These are phyloP conservation scores for Pyrenula massariospora DNA, from an alignment of 495 filamentous ascomycete genomes.

Conservation along the genomic window DNA sequence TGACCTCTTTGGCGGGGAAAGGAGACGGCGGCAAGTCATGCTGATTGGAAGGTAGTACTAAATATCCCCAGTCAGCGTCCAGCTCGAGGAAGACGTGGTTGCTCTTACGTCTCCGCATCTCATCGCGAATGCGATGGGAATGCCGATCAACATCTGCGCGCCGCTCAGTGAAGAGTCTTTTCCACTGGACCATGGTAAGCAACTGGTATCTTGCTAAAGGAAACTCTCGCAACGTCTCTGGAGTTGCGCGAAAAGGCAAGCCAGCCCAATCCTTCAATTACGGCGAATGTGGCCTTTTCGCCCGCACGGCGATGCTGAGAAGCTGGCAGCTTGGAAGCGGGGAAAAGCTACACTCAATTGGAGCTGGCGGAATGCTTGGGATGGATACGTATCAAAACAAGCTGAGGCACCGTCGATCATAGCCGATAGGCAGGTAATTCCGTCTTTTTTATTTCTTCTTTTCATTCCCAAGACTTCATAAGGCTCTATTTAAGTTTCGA, in stretches of 20 bases:
- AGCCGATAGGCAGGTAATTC: too few relatives aligned
- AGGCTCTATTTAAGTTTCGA: too few relatives aligned
- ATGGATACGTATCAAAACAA: too few relatives aligned
- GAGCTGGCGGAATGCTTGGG: too few relatives aligned
- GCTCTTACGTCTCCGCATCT: slow-evolving; percentile 9
- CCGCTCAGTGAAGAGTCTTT: slow-evolving; percentile 19
- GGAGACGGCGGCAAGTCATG: slow-evolving; percentile 43
- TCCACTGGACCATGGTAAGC: slow-evolving; percentile 28
- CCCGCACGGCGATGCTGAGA: neutral
- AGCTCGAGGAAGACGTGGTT: neutral
- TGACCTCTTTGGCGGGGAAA: slow-evolving; percentile 60
- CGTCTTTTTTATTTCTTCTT: too few relatives aligned
- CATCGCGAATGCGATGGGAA: slow-evolving; percentile 19
- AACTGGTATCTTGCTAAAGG: too few relatives aligned
- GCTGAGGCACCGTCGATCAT: too few relatives aligned
- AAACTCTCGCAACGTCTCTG: too few relatives aligned
- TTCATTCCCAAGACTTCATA: too few relatives aligned
- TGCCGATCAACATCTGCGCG: slow-evolving; percentile 11
- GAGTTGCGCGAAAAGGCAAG: too few relatives aligned
- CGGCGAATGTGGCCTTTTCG: too few relatives aligned
- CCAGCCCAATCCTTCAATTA: too few relatives aligned
- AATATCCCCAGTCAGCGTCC: slow-evolving; percentile 12
- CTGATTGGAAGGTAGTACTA: slow-evolving; percentile 45
- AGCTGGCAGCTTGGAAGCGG: neutral
- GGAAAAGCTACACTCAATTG: neutral